These are phyloP conservation scores for Turnera subulata DNA, from an alignment of 345 rosid species.

Conservation along the genomic window DNA sequence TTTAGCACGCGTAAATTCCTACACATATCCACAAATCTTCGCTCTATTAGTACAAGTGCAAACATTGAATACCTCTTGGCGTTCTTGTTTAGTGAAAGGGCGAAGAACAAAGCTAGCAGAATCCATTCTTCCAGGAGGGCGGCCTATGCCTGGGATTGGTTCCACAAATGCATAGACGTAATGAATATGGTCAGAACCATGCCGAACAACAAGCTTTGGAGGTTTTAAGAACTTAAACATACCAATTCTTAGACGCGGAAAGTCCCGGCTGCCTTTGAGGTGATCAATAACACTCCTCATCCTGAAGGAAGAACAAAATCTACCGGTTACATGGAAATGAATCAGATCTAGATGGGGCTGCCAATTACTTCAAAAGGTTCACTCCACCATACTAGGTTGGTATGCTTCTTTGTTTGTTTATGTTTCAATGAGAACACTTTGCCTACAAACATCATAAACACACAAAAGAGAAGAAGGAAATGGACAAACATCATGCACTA, in stretches of 20 bases:
- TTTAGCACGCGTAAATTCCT: background rate
- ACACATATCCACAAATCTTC: background rate
- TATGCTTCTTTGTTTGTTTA: no score
- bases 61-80: slow-evolving; percentile 52
- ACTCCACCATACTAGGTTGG: no score
- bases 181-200: background rate
- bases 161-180: background rate
- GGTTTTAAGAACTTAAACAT: slow-evolving; percentile 4
- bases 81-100: slow-evolving; percentile 70
- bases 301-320: slow-evolving; percentile 35
- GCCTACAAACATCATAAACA: no score
- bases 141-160: slow-evolving; percentile 71
- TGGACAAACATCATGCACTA: no score
- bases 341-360: no score
- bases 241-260: slow-evolving; percentile 96
- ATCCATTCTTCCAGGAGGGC: slow-evolving; percentile 96
- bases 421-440: no score
- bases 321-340: no score
- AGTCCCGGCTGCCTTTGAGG: slow-evolving; percentile 86
- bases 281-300: slow-evolving; percentile 84
- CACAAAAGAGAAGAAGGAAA: no score
- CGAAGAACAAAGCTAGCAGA: slow-evolving; percentile 66
- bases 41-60: background rate
- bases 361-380: no score
- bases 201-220: background rate